Evolutionary conservation across 2,329 filamentous ascomycete genomes (phyloP), one percentile per base, ranked within the genome.

Genomic region (Trichoderma sp.): DNA sequence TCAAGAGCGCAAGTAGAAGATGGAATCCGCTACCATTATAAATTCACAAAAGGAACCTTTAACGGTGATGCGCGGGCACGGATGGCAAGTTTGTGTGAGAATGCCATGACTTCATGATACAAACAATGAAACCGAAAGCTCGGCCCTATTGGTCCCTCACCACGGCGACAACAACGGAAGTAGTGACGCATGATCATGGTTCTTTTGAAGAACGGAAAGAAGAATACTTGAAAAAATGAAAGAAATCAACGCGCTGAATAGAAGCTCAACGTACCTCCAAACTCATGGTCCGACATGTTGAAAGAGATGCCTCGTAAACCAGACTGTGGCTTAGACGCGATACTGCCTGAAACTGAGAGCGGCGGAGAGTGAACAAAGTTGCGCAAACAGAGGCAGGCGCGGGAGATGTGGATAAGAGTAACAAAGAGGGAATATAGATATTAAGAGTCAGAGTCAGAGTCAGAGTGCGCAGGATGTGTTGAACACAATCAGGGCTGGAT

Each of bases 221-320:
- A 34, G 15, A 34, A 51, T 6, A 51, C 36, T 39, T 18, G 39
- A 9, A 1, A 8, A 34, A 6, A 36, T 28, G n/a, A 30, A 61
- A 24, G 47, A 21, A 32, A 18, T 7, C 28, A 30, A 39, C n/a
- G 39, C 11, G 14, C 11, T 39, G n/a, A 12, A 51, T 30, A n/a
- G 18, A 43, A 43, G 21, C 11, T 15, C 6, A 26, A 58, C 61
- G 15, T 65, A 71, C 89, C 86, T 81, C 85, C 86, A 82, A 90
- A 89, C 79, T 91, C 89, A 80, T 90, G 87, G 77, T 91, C 89
- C 71, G 89, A 91, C 89, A 91, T 91, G 74, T 60, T 82, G 76
- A 62, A 18, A 61, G 34, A 62, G 34, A 30, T 51, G 47, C 62
- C 51, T 24, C 36, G 28, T 21, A 58, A 5, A 26, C 18, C 3